Percentiles rank a stretch among this genome's conserved stretches.
phyloP scores from a whole-genome alignment of 1,139 yeast species.

The Wickerhamomyces sp. region DNA sequence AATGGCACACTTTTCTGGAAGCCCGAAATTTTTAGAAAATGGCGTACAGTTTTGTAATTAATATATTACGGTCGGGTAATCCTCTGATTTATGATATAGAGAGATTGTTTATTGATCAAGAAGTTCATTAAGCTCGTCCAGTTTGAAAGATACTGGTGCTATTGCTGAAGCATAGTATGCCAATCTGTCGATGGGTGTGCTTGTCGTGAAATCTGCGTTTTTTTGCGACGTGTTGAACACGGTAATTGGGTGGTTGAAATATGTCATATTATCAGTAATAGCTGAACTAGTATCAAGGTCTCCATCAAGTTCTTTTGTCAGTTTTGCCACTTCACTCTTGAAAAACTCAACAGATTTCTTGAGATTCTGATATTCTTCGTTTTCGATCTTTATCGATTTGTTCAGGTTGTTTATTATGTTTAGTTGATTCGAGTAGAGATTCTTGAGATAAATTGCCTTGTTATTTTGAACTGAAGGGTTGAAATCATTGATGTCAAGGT shows the following conservation, averaged over 20 bases:
- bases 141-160: neutral
- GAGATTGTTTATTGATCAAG: too few relatives aligned
- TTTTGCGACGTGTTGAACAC: neutral
- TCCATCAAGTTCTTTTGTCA: neutral
- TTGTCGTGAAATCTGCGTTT: too few relatives aligned
- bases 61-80: too few relatives aligned
- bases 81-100: too few relatives aligned
- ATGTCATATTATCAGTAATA: neutral
- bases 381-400: constrained; percentile 8
- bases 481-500: constrained; percentile 11
- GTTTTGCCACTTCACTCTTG: neutral
- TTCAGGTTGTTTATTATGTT: constrained; percentile 12
- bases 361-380: constrained; percentile 7
- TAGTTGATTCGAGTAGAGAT: constrained; percentile 16
- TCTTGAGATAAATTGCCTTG: constrained; percentile 14
- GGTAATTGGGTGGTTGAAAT: neutral
- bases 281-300: neutral
- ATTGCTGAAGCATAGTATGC: neutral
- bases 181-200: neutral
- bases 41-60: too few relatives aligned
- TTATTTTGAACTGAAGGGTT: constrained; percentile 18
- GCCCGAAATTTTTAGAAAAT: too few relatives aligned
- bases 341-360: constrained; percentile 8
- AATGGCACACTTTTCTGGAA: too few relatives aligned
- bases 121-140: constrained; percentile 1